Base-by-base conservation (phyloP, 768 basidiomycete species). In the Pulveroboletus sp. region DNA sequence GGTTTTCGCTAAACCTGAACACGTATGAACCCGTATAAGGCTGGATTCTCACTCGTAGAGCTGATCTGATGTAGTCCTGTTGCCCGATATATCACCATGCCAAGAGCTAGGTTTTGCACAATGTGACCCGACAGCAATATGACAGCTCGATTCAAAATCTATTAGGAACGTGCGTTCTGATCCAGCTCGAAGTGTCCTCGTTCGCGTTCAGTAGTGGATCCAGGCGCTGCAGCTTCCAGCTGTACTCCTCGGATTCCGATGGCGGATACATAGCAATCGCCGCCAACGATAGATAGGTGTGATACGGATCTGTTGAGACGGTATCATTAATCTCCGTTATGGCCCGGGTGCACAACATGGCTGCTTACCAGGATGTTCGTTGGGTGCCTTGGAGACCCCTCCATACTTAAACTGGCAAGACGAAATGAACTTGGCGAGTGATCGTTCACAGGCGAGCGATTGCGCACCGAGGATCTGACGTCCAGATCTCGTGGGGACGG, bases 211-310 rank as follows among this genome's bases (percentile, higher is more conserved):
- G 71, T 37, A 85, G 59, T 1, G 85, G 80, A 57, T 94, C 82
- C 19, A 94, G 64, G 1, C 70, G 64, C 23, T 75, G 72, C 11
- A 94, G 74, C 26, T 63, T 69, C 84, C 86, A 87, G 22, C 79
- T 71, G 39, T 55, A 27, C 40, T 62, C 68, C 11, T 67, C 44
- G 5, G 61, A 30, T 40, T 53, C 31, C 62, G 30, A 56, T n/a
- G 78, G 77, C 27, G 80, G 72, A 65, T 78, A 81, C 61, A 94
- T 76, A 2, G 90, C 75, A 17, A 94, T 60, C 0, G 89, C 85
- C 0, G 95, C 93, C 30, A 96, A 70, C 2, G 90, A 82, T 26
- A 97, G 74, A 65, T 97, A 98, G 0, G 94, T 96, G 60, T 99
- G 95, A 62, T 92, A 95, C 0, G 95, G 93, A 71, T 99, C 95